A percentile compares a stretch with the other conserved stretches of the same genome.
Evolutionary conservation across 805 yeast genomes (phyloP).

Genomic region (Gaillardinia entomophila): DNA sequence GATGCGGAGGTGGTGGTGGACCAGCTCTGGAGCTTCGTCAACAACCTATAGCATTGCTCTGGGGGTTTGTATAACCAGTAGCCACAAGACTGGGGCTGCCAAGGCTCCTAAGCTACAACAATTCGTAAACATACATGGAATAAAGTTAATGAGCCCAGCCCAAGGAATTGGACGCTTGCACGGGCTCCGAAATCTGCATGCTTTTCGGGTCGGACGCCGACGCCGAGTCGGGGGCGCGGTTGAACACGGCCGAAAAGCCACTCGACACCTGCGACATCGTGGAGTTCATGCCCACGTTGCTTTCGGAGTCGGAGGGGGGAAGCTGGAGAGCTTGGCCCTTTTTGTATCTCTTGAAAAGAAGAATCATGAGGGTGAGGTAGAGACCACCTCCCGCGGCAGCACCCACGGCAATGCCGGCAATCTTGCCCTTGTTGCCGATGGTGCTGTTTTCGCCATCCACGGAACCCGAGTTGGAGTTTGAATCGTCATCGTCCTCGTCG

Average conservation of each 20-base stretch:
- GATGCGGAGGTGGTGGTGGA: slow-evolving; percentile 39
- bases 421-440: slow-evolving; percentile 29
- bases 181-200: slow-evolving; percentile 57
- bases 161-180: slow-evolving; percentile 62
- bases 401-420: slow-evolving; percentile 80
- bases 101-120: too few relatives aligned
- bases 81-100: too few relatives aligned
- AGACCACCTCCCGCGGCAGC: slow-evolving; percentile 70
- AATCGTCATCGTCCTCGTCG: slow-evolving; percentile 2
- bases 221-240: slow-evolving; percentile 14
- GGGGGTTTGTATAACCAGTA: too few relatives aligned
- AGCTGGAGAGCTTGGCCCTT: slow-evolving; percentile 30
- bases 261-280: slow-evolving; percentile 11
- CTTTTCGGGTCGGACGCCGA: slow-evolving; percentile 24
- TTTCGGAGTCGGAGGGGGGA: slow-evolving; percentile 37
- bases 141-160: slow-evolving; percentile 45
- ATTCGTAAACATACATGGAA: not conserved
- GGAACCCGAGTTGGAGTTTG: slow-evolving; percentile 25
- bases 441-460: slow-evolving; percentile 18
- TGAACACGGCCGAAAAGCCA: slow-evolving; percentile 24
- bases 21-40: slow-evolving; percentile 29
- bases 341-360: slow-evolving; percentile 48
- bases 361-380: slow-evolving; percentile 56
- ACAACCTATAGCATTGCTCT: not conserved
- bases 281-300: slow-evolving; percentile 21